A percentile compares a stretch with the other conserved stretches of the same genome.
phyloP scores from a whole-genome alignment of 1,284 basidiomycete genomes.

The Boletus subluridellus region DNA sequence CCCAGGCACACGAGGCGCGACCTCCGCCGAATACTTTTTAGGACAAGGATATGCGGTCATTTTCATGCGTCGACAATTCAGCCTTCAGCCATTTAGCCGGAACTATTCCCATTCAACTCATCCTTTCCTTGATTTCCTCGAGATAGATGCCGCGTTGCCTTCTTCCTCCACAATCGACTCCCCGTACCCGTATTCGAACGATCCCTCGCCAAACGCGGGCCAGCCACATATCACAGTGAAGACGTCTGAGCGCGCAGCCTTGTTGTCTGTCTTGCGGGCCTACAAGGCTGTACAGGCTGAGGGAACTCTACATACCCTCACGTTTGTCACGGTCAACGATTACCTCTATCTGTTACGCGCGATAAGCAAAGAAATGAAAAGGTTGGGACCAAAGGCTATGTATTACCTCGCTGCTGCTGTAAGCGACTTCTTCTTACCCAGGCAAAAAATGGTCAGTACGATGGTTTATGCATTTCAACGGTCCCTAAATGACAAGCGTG shows the following conservation, averaged over 20 bases:
- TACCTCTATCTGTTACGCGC: slow-evolving; percentile 91
- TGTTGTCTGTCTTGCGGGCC: slow-evolving; percentile 72
- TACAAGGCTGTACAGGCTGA: slow-evolving; percentile 79
- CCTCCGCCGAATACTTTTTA: slow-evolving; percentile 97
- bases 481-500: slow-evolving; percentile 15
- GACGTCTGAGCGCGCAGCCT: slow-evolving; percentile 56
- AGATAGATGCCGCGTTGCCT: slow-evolving; percentile 50
- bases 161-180: slow-evolving; percentile 20
- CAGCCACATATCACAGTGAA: slow-evolving; percentile 61
- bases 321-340: slow-evolving; percentile 94
- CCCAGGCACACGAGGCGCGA: slow-evolving; percentile 89
- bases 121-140: slow-evolving; percentile 95
- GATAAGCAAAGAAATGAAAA: slow-evolving; percentile 68
- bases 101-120: slow-evolving; percentile 98
- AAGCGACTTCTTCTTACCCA: slow-evolving; percentile 94
- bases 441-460: slow-evolving; percentile 74
- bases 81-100: slow-evolving; percentile 92
- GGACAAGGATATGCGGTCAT: slow-evolving; percentile 94
- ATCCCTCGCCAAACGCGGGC: slow-evolving; percentile 19
- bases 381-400: slow-evolving; percentile 72
- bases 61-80: slow-evolving; percentile 97
- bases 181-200: slow-evolving; percentile 19
- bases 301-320: slow-evolving; percentile 78
- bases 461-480: not conserved
- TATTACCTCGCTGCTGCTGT: slow-evolving; percentile 98